A percentile compares a stretch with the other conserved stretches of the same genome.
Evolutionary conservation across 352 stramenopile genomes (phyloP).

Genomic region (Thraustochytrium sp.): DNA sequence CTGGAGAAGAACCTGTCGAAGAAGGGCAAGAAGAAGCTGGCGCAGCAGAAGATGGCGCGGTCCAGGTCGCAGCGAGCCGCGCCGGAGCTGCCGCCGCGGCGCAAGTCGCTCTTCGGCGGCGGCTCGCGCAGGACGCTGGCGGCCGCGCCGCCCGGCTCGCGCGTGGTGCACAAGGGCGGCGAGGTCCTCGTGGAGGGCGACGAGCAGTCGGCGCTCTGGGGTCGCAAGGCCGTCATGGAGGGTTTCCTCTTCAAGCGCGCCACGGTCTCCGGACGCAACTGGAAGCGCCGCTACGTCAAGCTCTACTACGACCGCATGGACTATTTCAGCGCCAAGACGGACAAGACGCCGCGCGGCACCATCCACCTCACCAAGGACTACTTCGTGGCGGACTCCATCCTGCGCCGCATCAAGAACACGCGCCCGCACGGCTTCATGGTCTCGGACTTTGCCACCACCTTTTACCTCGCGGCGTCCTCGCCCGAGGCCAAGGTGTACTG

Average conservation of each 20-base stretch:
- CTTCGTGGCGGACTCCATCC: conserved; percentile 24
- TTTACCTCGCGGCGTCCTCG: conserved; percentile 28
- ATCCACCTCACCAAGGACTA: conserved; percentile 20
- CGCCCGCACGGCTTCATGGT: conserved; percentile 33
- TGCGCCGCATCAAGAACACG: conserved; percentile 27
- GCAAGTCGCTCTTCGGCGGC: neutral
- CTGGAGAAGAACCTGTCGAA: conserved; percentile 38
- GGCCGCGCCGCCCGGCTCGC: neutral
- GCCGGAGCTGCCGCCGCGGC: neutral
- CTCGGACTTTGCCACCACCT: conserved; percentile 19
- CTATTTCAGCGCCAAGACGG: neutral
- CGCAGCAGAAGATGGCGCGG: neutral
- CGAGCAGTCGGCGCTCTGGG: neutral
- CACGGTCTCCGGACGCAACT: neutral
- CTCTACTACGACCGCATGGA: conserved; percentile 18
- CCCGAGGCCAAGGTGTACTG: conserved; percentile 40
- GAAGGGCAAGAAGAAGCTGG: neutral
- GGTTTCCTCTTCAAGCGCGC: conserved; percentile 23
- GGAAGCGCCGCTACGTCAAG: neutral
- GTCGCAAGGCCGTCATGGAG: conserved; percentile 28
- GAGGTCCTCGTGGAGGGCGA: neutral
- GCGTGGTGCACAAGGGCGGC: neutral
- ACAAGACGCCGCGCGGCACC: neutral
- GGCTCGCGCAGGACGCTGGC: neutral
- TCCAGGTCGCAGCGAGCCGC: neutral